A percentile compares a stretch with the other conserved stretches of the same genome.
phyloP scores from a whole-genome alignment of 768 basidiomycete genomes.

The Lactarius sp. region DNA sequence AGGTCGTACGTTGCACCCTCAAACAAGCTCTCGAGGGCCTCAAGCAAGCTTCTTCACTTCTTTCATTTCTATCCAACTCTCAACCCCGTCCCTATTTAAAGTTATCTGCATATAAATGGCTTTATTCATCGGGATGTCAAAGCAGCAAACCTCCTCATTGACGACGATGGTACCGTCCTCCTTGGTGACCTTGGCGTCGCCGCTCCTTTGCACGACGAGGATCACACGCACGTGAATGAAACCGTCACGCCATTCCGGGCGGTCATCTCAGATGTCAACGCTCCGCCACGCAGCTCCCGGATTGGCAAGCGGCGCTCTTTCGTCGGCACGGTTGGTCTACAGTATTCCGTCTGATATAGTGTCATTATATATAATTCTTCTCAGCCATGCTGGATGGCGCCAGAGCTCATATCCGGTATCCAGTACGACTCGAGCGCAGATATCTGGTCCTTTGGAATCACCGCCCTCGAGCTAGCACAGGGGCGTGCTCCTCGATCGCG shows the following conservation, averaged over 20 bases:
- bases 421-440: conserved; percentile 85
- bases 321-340: conserved; percentile 71
- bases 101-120: conserved; percentile 84
- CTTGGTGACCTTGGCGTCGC: conserved; percentile 92
- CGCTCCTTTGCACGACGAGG: conserved; percentile 71
- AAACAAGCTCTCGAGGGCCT: conserved; percentile 85
- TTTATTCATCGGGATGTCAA: conserved; percentile 94
- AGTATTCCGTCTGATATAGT: neutral
- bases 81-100: conserved; percentile 28
- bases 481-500: conserved; percentile 83
- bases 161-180: conserved; percentile 85
- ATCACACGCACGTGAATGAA: conserved; percentile 31
- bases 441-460: conserved; percentile 96
- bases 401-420: conserved; percentile 82
- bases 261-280: conserved; percentile 28
- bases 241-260: conserved; percentile 27
- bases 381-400: conserved; percentile 95
- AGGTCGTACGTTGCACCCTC: conserved; percentile 79
- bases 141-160: conserved; percentile 88
- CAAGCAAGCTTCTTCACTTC: conserved; percentile 46
- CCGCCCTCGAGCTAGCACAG: conserved; percentile 84
- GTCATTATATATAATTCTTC: neutral
- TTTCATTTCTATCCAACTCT: conserved; percentile 20
- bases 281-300: conserved; percentile 33
- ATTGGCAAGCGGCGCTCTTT: conserved; percentile 86